Conservation (phyloP, 176 grass and related monocot genomes). For the Elymus sibiricus region DNA sequence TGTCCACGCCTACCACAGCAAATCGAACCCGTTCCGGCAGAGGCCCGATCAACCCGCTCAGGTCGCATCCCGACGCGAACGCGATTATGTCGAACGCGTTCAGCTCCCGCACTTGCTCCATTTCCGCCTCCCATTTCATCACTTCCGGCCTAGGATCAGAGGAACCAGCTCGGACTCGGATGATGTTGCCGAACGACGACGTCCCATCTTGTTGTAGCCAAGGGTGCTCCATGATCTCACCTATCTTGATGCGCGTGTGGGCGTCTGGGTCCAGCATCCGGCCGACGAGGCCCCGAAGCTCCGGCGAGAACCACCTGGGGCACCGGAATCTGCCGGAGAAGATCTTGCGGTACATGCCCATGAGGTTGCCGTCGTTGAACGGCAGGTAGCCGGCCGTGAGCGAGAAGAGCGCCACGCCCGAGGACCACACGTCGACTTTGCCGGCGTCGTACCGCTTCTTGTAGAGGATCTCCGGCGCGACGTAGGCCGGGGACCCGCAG, state of each 20-base stretch:
- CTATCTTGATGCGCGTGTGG: constrained; percentile 6
- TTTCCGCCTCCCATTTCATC: constrained; percentile 12
- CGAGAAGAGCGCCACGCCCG: constrained; percentile 35
- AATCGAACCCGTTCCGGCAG: constrained; percentile 18
- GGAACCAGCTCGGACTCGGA: not conserved
- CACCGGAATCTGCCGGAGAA: constrained; percentile 32
- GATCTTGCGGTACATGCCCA: constrained; percentile 45
- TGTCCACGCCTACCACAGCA: not conserved
- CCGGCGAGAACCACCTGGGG: constrained; percentile 33
- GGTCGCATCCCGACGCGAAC: constrained; percentile 31
- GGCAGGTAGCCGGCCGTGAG: constrained; percentile 41
- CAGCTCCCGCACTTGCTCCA: constrained; percentile 9
- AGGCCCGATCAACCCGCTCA: constrained; percentile 31
- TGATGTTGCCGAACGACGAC: not conserved
- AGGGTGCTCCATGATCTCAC: constrained; percentile 23
- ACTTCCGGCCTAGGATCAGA: not conserved
- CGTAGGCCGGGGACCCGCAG: constrained; percentile 39
- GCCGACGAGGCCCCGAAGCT: constrained; percentile 9
- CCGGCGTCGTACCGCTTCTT: constrained; percentile 34
- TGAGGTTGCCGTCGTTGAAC: constrained; percentile 39
- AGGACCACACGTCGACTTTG: constrained; percentile 37
- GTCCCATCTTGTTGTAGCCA: constrained; percentile 22
- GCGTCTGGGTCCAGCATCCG: constrained; percentile 22
- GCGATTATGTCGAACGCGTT: constrained; percentile 44
- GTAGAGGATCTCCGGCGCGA: constrained; percentile 36